Percentiles rank a stretch among this genome's conserved stretches.
Conservation (phyloP, 306 rosid genomes). For the Malus sylvestris region DNA sequence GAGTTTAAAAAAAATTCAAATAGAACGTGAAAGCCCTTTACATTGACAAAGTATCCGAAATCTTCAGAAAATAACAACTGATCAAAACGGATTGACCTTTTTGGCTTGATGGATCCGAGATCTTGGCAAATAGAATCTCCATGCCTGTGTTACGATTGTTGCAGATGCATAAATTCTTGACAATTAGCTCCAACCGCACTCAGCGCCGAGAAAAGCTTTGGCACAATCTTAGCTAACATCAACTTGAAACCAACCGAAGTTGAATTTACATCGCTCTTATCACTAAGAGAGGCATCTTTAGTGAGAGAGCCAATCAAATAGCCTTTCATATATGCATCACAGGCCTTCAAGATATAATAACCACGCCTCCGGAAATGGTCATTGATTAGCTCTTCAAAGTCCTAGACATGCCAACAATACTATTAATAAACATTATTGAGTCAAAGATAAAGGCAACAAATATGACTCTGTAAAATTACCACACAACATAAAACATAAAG, state of each 20-base stretch:
- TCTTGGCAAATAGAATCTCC: slow-evolving; percentile 6
- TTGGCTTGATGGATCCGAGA: slow-evolving; percentile 14
- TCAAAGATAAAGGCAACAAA: not conserved
- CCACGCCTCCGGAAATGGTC: slow-evolving; percentile 90
- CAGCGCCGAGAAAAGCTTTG: slow-evolving; percentile 67
- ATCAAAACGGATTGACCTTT: slow-evolving; percentile 20
- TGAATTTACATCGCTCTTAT: slow-evolving; percentile 53
- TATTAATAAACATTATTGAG: not conserved
- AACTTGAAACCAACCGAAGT: slow-evolving; percentile 92
- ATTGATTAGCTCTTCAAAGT: slow-evolving; percentile 65
- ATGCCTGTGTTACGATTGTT: slow-evolving; percentile 38
- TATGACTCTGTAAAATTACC: not conserved
- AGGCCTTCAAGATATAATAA: slow-evolving; percentile 85
- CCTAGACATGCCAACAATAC: slow-evolving; percentile 40
- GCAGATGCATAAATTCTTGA: slow-evolving; percentile 73
- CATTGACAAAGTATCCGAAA: slow-evolving; percentile 20
- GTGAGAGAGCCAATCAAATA: slow-evolving; percentile 71
- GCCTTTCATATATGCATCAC: slow-evolving; percentile 92
- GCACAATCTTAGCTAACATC: slow-evolving; percentile 82
- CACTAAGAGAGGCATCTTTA: slow-evolving; percentile 57
- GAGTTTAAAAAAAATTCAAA: not conserved
- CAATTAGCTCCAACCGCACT: slow-evolving; percentile 75
- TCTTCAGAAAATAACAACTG: not conserved
- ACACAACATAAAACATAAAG: not conserved
- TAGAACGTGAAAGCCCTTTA: slow-evolving; percentile 20